Evolutionary conservation across 352 stramenopile genomes (phyloP).

Genomic region (Elongisporangium prolatum): DNA sequence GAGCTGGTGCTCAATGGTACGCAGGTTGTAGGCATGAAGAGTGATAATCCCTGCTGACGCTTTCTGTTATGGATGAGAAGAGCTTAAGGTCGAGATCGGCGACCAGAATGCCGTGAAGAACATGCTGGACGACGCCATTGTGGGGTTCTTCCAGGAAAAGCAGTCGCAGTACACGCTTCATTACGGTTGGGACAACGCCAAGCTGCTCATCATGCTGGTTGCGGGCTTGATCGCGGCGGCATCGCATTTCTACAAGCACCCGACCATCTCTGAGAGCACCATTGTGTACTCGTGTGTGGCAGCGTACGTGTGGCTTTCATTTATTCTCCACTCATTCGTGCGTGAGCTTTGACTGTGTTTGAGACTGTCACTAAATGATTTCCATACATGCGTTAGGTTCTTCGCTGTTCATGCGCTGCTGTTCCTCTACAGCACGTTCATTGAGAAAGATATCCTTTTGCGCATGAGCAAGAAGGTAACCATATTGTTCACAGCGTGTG

Average conservation of each 20-base stretch:
- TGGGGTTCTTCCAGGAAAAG: conserved; percentile 67
- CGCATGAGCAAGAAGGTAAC: conserved; percentile 62
- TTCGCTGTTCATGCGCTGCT: conserved; percentile 78
- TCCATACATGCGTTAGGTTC: conserved; percentile 35
- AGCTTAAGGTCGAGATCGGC: conserved; percentile 63
- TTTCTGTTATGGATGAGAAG: conserved; percentile 26
- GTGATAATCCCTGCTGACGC: conserved; percentile 2
- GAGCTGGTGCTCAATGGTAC: conserved; percentile 67
- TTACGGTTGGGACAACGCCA: conserved; percentile 83
- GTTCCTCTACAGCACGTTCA: conserved; percentile 59
- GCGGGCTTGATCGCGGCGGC: conserved; percentile 49
- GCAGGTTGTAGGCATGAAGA: no score
- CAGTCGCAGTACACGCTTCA: conserved; percentile 42
- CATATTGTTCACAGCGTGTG: neutral
- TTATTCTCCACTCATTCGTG: neutral
- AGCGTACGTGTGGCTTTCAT: conserved; percentile 27
- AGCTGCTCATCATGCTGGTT: conserved; percentile 75
- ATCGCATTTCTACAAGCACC: conserved; percentile 70
- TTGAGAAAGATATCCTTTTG: conserved; percentile 79
- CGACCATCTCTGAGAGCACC: conserved; percentile 51
- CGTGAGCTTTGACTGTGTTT: neutral
- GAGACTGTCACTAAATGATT: neutral
- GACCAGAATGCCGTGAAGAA: conserved; percentile 87
- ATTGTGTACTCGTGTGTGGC: conserved; percentile 69
- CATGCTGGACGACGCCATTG: conserved; percentile 76